Conservation (phyloP, 1,284 basidiomycete species). For the Ustilago tritici region DNA sequence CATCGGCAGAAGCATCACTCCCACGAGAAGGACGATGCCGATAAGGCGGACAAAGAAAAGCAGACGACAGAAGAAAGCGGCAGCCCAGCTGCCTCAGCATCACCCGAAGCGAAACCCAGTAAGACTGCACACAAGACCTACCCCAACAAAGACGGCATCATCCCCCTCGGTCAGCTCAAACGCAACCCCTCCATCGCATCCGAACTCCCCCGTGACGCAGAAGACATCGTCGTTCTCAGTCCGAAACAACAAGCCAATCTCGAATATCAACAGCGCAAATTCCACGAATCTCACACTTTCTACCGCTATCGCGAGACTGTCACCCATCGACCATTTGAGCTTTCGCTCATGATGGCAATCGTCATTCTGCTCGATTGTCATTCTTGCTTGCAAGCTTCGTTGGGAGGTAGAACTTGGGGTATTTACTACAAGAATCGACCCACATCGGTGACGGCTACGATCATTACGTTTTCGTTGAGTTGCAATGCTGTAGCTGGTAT, state of each 20-base stretch:
- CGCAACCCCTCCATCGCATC: conserved; percentile 63
- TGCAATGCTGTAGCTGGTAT: conserved; percentile 84
- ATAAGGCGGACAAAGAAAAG: neutral
- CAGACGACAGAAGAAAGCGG: neutral
- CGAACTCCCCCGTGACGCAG: conserved; percentile 55
- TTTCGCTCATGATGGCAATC: conserved; percentile 68
- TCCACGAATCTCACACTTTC: conserved; percentile 74
- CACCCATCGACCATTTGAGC: conserved; percentile 82
- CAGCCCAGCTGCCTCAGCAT: neutral
- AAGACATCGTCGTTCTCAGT: conserved; percentile 64
- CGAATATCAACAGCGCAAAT: conserved; percentile 65
- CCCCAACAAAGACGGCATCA: conserved; percentile 43
- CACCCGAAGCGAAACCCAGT: neutral
- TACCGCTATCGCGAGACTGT: conserved; percentile 87
- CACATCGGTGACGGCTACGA: conserved; percentile 74
- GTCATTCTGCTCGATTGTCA: conserved; percentile 64
- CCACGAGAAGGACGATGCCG: neutral
- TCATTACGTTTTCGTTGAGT: conserved; percentile 82
- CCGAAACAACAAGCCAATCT: conserved; percentile 64
- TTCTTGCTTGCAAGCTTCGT: conserved; percentile 74
- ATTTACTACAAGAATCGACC: conserved; percentile 72
- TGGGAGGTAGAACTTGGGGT: conserved; percentile 81
- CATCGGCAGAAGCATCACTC: conserved; percentile 26
- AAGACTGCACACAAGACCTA: conserved; percentile 19
- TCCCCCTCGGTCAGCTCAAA: conserved; percentile 49